A percentile compares a stretch with the other conserved stretches of the same genome.
Conservation (phyloP, 2,329 filamentous ascomycete genomes). For the Stenocarpella maydis region DNA sequence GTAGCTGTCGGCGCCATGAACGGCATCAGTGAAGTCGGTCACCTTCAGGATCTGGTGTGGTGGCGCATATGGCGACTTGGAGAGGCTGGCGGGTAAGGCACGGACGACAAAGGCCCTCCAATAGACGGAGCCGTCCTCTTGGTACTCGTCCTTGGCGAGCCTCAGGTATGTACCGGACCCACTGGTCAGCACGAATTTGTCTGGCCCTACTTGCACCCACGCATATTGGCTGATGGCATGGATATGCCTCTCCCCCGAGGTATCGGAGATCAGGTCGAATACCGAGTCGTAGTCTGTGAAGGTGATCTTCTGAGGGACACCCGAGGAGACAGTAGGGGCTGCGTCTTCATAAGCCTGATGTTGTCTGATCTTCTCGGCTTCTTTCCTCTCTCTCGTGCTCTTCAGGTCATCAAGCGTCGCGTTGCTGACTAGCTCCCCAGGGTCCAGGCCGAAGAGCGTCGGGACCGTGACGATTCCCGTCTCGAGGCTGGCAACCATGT, state of each 20-base stretch:
- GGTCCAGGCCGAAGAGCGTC: slow-evolving; percentile 92
- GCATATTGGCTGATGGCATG: slow-evolving; percentile 76
- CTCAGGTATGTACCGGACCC: slow-evolving; percentile 68
- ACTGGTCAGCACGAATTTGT: slow-evolving; percentile 76
- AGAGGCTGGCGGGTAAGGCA: slow-evolving; percentile 51
- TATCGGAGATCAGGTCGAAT: slow-evolving; percentile 88
- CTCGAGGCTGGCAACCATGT: slow-evolving; percentile 88
- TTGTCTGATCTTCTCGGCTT: slow-evolving; percentile 50
- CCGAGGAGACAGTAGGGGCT: slow-evolving; percentile 6
- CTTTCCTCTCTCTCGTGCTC: slow-evolving; percentile 58
- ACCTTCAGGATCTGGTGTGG: slow-evolving; percentile 74
- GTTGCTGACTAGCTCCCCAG: slow-evolving; percentile 76
- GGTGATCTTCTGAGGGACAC: slow-evolving; percentile 60
- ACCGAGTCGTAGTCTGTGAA: slow-evolving; percentile 94
- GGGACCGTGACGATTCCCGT: slow-evolving; percentile 90
- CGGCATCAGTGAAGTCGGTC: slow-evolving; percentile 74
- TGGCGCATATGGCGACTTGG: slow-evolving; percentile 69
- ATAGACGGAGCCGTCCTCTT: slow-evolving; percentile 41
- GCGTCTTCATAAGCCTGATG: slow-evolving; percentile 36
- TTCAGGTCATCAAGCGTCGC: slow-evolving; percentile 70
- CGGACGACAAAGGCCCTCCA: slow-evolving; percentile 59
- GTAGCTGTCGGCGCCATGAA: slow-evolving; percentile 86
- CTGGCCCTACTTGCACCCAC: slow-evolving; percentile 82
- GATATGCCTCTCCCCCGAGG: slow-evolving; percentile 80
- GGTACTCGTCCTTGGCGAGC: slow-evolving; percentile 54